phyloP scores from a whole-genome alignment of 495 filamentous ascomycete genomes.

The Filosporella fistucella region DNA sequence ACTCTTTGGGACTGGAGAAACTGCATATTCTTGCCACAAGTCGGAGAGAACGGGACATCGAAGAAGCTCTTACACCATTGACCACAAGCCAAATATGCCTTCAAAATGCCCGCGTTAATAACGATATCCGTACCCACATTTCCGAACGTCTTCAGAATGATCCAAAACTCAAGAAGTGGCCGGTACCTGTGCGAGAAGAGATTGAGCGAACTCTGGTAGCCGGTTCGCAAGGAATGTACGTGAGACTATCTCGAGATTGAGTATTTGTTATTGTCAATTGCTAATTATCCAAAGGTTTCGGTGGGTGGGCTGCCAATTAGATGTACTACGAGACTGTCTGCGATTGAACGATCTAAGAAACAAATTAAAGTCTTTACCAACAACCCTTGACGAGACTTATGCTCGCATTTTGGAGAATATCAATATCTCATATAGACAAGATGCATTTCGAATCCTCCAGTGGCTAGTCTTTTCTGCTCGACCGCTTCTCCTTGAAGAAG shows the following conservation, averaged over 20 bases:
- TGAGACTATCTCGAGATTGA: not conserved
- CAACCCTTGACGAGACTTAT: slow-evolving; percentile 35
- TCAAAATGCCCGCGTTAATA: slow-evolving; percentile 10
- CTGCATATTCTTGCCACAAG: slow-evolving; percentile 15
- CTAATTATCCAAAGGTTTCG: slow-evolving; percentile 25
- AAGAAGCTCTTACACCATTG: not conserved
- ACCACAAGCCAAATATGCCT: slow-evolving; percentile 4
- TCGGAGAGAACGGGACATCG: slow-evolving; percentile 11
- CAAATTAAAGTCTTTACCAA: slow-evolving; percentile 26
- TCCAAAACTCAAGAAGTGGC: slow-evolving; percentile 13
- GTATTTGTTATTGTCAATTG: not conserved
- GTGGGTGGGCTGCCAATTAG: slow-evolving; percentile 36
- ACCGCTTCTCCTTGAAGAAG: slow-evolving; percentile 25
- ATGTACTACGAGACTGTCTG: slow-evolving; percentile 27
- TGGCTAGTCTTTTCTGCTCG: slow-evolving; percentile 26
- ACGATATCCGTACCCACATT: slow-evolving; percentile 23
- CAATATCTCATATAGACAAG: slow-evolving; percentile 10
- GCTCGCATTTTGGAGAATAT: slow-evolving; percentile 27
- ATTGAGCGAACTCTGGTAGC: slow-evolving; percentile 9
- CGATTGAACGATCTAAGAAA: slow-evolving; percentile 18
- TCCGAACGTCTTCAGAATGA: slow-evolving; percentile 12
- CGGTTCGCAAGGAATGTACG: slow-evolving; percentile 17
- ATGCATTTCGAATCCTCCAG: slow-evolving; percentile 27
- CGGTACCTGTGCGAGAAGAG: not conserved
- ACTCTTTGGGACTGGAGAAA: not conserved